These are phyloP conservation scores for Beauveria varroae DNA, from an alignment of 2,329 filamentous ascomycete genomes.

Conservation along the genomic window DNA sequence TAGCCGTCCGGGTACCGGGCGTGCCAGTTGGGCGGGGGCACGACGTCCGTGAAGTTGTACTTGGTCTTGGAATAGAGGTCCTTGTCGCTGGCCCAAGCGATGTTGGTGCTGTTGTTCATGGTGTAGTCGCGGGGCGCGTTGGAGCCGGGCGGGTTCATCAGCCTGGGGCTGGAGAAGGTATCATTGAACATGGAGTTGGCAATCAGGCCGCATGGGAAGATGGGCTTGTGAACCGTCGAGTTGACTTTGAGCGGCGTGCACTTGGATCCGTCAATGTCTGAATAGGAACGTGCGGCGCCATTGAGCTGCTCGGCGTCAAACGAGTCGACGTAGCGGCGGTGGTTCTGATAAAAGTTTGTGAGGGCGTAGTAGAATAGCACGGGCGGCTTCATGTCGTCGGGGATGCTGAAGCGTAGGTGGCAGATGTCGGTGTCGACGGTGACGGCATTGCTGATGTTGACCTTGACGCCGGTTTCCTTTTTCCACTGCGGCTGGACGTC, in stretches of 20 bases:
- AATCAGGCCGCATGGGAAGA: slow-evolving; percentile 92
- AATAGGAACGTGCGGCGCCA: slow-evolving; percentile 55
- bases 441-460: slow-evolving; percentile 27
- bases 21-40: slow-evolving; percentile 83
- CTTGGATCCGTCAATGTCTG: slow-evolving; percentile 57
- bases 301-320: slow-evolving; percentile 75
- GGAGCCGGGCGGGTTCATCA: slow-evolving; percentile 42
- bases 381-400: slow-evolving; percentile 69
- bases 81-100: slow-evolving; percentile 81
- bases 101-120: slow-evolving; percentile 68
- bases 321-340: slow-evolving; percentile 89
- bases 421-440: slow-evolving; percentile 47
- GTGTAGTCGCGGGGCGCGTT: slow-evolving; percentile 48
- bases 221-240: slow-evolving; percentile 51
- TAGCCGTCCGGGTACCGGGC: slow-evolving; percentile 65
- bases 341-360: slow-evolving; percentile 98
- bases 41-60: slow-evolving; percentile 58
- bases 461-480: slow-evolving; percentile 33
- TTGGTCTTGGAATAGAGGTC: slow-evolving; percentile 66
- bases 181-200: slow-evolving; percentile 98
- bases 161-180: slow-evolving; percentile 61
- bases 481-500: slow-evolving; percentile 32
- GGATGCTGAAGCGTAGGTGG: slow-evolving; percentile 69
- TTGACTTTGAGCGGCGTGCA: slow-evolving; percentile 66
- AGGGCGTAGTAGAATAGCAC: slow-evolving; percentile 93